A percentile compares a stretch with the other conserved stretches of the same genome.
Conservation (phyloP, 768 basidiomycete genomes). For the Hydnum rufescens region DNA sequence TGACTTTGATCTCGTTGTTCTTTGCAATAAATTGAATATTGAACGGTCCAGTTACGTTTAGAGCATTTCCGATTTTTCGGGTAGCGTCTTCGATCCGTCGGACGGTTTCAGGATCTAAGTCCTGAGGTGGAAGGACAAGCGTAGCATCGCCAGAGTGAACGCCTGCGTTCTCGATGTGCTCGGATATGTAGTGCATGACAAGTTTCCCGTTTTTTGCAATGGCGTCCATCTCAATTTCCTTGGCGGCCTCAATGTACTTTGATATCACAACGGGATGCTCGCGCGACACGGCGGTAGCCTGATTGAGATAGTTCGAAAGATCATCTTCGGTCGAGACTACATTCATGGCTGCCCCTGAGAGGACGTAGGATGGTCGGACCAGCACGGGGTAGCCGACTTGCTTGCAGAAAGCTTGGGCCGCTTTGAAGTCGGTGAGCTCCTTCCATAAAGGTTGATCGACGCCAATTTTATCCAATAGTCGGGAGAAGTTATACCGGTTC, state of each 20-base stretch:
- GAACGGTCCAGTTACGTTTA: slow-evolving; percentile 96
- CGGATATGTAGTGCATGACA: slow-evolving; percentile 99
- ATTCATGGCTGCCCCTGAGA: slow-evolving; percentile 99
- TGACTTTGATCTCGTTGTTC: slow-evolving; percentile 99
- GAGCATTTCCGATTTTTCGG: slow-evolving; percentile 88
- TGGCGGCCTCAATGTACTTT: slow-evolving; percentile 98
- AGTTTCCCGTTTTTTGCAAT: slow-evolving; percentile 93
- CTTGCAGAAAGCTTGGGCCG: slow-evolving; percentile 75
- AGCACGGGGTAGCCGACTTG: slow-evolving; percentile 91
- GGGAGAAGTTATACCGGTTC: slow-evolving; percentile 98
- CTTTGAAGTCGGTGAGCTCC: slow-evolving; percentile 80
- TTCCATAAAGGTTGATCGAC: slow-evolving; percentile 98
- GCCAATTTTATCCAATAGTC: slow-evolving; percentile 90
- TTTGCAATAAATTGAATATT: slow-evolving; percentile 99
- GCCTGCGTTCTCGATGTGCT: slow-evolving; percentile 97
- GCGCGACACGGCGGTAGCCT: slow-evolving; percentile 88
- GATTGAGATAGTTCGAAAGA: slow-evolving; percentile 75
- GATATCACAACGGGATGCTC: slow-evolving; percentile 96
- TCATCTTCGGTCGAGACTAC: slow-evolving; percentile 90
- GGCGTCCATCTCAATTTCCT: slow-evolving; percentile 99
- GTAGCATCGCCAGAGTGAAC: slow-evolving; percentile 99
- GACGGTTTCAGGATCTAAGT: slow-evolving; percentile 91
- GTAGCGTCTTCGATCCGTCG: slow-evolving; percentile 93
- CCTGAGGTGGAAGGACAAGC: slow-evolving; percentile 93
- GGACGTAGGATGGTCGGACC: slow-evolving; percentile 91